Evolutionary conservation across 768 basidiomycete species (phyloP).

Genomic region (Postia placenta): DNA sequence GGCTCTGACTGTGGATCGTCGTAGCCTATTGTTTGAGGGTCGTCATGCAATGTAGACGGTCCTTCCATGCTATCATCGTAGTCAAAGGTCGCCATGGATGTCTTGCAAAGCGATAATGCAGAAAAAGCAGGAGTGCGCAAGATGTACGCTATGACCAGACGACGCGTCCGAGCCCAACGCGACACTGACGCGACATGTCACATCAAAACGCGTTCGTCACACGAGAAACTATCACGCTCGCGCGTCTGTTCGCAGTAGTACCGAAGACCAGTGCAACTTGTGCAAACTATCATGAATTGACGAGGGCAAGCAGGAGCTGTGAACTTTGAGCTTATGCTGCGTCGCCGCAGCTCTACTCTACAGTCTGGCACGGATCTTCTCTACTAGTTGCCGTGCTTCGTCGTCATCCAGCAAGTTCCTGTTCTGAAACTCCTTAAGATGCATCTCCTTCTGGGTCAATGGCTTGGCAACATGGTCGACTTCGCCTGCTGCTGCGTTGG

Average conservation of each 20-base stretch:
- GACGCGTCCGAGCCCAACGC: too few relatives aligned
- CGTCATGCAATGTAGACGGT: too few relatives aligned
- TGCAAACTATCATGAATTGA: not conserved
- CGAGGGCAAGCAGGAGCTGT: not conserved
- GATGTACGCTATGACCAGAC: too few relatives aligned
- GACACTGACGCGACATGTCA: not conserved
- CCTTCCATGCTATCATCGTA: too few relatives aligned
- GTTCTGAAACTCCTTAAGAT: constrained; percentile 50
- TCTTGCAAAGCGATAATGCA: too few relatives aligned
- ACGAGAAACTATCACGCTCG: not conserved
- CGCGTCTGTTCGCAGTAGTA: not conserved
- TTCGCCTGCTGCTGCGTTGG: not conserved
- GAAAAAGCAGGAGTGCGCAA: too few relatives aligned
- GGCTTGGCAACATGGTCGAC: constrained; percentile 20
- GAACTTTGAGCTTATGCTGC: not conserved
- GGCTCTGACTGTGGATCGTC: constrained; percentile 1
- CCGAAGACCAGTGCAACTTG: not conserved
- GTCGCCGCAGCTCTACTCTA: too few relatives aligned
- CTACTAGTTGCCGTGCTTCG: constrained; percentile 40
- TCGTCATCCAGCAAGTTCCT: constrained; percentile 57
- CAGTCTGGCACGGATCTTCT: constrained; percentile 33
- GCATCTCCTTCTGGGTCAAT: constrained; percentile 47
- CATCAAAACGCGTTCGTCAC: not conserved
- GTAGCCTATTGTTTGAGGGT: not conserved
- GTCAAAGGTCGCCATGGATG: too few relatives aligned